Conservation (phyloP, 139 green algal species). For the Monoraphidium neglectum region DNA sequence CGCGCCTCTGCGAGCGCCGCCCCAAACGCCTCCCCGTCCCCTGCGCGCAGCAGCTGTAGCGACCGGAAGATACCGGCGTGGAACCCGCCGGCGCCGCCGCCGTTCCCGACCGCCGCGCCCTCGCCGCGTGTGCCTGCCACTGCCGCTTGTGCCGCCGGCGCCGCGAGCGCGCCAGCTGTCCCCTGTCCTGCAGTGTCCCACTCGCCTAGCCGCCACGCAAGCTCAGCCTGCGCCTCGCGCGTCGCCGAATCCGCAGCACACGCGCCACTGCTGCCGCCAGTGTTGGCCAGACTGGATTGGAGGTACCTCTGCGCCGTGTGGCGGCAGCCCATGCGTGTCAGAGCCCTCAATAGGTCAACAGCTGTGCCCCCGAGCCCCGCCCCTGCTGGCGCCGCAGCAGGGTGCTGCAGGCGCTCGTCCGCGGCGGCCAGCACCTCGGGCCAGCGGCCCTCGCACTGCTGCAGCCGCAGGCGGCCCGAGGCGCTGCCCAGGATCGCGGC, state of each 20-base stretch:
- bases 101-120: neutral
- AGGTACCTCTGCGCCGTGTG: conserved; percentile 41
- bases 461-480: conserved; percentile 12
- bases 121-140: neutral
- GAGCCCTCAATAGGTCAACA: conserved; percentile 28
- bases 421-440: conserved; percentile 6
- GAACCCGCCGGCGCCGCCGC: conserved; percentile 1
- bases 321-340: conserved; percentile 59
- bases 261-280: too few species aligned
- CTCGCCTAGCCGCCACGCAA: conserved; percentile 46
- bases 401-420: conserved; percentile 28
- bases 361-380: neutral
- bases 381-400: conserved; percentile 7
- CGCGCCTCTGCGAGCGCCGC: conserved; percentile 29
- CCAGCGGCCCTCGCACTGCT: conserved; percentile 25
- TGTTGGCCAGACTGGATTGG: too few species aligned
- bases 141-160: neutral
- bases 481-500: conserved; percentile 27
- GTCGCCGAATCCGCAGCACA: too few species aligned
- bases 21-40: conserved; percentile 36
- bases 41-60: conserved; percentile 38
- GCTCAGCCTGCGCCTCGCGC: conserved; percentile 41
- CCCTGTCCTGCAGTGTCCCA: conserved; percentile 16
- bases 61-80: conserved; percentile 12
- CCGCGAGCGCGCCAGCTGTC: neutral